A percentile compares a stretch with the other conserved stretches of the same genome.
phyloP scores from a whole-genome alignment of 768 basidiomycete genomes.

The Macrolepiota dolichaula region DNA sequence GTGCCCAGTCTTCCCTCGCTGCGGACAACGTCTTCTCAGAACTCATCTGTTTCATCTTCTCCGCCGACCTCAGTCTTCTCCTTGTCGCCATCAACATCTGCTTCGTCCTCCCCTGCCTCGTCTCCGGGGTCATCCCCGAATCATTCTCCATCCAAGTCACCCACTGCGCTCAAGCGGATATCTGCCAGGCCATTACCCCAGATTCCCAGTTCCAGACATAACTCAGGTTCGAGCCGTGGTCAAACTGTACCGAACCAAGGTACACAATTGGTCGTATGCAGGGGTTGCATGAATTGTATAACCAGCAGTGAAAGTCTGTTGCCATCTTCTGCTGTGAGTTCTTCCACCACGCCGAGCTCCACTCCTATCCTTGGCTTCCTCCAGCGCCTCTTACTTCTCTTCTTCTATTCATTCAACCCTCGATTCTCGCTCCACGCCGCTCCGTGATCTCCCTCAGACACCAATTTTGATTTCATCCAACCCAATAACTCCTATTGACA shows the following conservation, averaged over 20 bases:
- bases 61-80: background rate
- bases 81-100: background rate
- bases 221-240: background rate
- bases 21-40: background rate
- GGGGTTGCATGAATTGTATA: slow-evolving; percentile 8
- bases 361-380: slow-evolving; percentile 30
- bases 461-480: background rate
- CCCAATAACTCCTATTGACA: background rate
- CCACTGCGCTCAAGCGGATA: slow-evolving; percentile 14
- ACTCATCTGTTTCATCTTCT: slow-evolving; percentile 3
- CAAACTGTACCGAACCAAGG: background rate
- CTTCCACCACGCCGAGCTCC: background rate
- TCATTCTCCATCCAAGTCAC: background rate
- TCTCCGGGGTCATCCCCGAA: slow-evolving; percentile 5
- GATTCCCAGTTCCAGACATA: slow-evolving; percentile 28
- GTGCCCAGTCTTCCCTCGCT: slow-evolving; percentile 3
- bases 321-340: slow-evolving; percentile 8
- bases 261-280: slow-evolving; percentile 2
- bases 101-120: background rate
- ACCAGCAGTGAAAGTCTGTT: slow-evolving; percentile 6
- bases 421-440: slow-evolving; percentile 30
- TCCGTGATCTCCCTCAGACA: background rate
- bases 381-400: slow-evolving; percentile 27
- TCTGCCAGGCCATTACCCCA: slow-evolving; percentile 45
- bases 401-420: slow-evolving; percentile 28